These are phyloP conservation scores for Smittium mucronatum DNA, from an alignment of 371 early-diverging fungal species.

Conservation along the genomic window DNA sequence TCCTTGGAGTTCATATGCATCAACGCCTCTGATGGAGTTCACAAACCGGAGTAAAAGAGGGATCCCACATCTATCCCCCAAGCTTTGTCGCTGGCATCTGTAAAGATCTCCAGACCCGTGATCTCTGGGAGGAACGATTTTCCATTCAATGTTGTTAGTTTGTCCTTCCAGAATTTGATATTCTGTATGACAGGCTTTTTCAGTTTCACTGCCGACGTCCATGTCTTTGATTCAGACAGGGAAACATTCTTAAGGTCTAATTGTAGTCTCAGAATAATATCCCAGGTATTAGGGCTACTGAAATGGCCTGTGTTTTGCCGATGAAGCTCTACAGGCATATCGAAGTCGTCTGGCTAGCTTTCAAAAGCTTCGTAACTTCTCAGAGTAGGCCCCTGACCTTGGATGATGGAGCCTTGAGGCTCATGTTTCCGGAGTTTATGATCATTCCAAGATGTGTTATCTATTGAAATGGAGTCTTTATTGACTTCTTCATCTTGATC, in stretches of 20 bases:
- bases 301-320: conserved; percentile 1
- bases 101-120: background rate
- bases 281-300: background rate
- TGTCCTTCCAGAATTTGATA: background rate
- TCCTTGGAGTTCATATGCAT: background rate
- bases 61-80: background rate
- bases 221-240: background rate
- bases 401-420: background rate
- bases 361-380: background rate
- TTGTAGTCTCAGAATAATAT: background rate
- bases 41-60: background rate
- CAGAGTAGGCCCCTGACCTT: background rate
- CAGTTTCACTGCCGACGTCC: background rate
- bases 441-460: conserved; percentile 28
- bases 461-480: conserved; percentile 24
- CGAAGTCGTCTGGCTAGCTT: background rate
- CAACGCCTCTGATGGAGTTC: background rate
- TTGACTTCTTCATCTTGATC: conserved; percentile 21
- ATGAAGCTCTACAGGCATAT: conserved; percentile 10
- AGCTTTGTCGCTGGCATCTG: background rate
- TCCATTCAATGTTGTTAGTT: background rate
- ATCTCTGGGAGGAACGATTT: background rate
- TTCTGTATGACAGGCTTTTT: background rate
- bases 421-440: conserved; percentile 20
- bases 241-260: background rate